Evolutionary conservation across 2,329 filamentous ascomycete genomes (phyloP).

Genomic region (Botrytis aclada): DNA sequence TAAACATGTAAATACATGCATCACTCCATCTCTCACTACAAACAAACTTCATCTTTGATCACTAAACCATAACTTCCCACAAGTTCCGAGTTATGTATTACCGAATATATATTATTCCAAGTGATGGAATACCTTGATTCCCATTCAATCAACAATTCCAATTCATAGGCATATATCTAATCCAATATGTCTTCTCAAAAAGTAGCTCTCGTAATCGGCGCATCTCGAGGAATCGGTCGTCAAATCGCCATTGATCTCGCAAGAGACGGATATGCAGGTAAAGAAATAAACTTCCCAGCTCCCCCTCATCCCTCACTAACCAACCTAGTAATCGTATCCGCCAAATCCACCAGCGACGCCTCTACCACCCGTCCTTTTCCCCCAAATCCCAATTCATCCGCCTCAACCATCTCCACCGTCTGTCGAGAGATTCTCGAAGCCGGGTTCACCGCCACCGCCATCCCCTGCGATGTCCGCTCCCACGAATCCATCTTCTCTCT

Average conservation of each 20-base stretch:
- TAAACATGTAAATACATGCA: conserved; percentile 4
- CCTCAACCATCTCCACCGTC: conserved; percentile 80
- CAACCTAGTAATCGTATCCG: conserved; percentile 57
- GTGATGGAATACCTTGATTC: not conserved
- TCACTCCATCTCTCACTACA: not conserved
- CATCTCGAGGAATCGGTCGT: conserved; percentile 72
- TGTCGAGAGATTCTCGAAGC: conserved; percentile 65
- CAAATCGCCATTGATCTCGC: conserved; percentile 78
- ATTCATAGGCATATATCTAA: too few species aligned
- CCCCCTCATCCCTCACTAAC: conserved; percentile 5
- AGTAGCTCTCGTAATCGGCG: conserved; percentile 71
- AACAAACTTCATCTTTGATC: conserved; percentile 13
- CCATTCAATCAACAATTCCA: not conserved
- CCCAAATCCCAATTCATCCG: conserved; percentile 71
- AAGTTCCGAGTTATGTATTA: not conserved
- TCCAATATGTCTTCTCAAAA: conserved; percentile 25
- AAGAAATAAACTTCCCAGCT: not conserved
- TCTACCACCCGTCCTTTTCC: conserved; percentile 58
- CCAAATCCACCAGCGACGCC: conserved; percentile 69
- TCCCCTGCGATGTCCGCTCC: conserved; percentile 69
- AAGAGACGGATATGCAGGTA: conserved; percentile 67
- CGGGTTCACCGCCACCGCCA: conserved; percentile 61
- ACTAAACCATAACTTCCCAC: not conserved
- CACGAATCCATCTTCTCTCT: conserved; percentile 57
- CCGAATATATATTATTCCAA: not conserved